These are phyloP conservation scores for Trypanosoma lewisi DNA, from an alignment of 208 protist species.

Conservation along the genomic window DNA sequence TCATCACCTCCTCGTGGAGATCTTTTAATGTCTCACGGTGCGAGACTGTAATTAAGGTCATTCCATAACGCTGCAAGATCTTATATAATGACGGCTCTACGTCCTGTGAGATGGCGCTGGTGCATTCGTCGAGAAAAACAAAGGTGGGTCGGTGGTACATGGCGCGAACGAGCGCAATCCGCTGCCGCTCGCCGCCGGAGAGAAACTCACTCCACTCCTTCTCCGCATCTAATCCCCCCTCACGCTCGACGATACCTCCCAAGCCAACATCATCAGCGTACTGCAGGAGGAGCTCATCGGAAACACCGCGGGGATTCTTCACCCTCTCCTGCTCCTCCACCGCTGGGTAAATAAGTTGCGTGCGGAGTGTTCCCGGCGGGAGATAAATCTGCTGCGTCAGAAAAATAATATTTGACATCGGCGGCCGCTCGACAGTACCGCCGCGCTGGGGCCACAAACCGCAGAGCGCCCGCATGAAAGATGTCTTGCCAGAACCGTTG, in stretches of 20 bases:
- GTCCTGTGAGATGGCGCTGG: conserved; percentile 84
- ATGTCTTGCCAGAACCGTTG: conserved; percentile 91
- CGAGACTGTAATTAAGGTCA: conserved; percentile 85
- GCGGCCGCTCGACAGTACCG: conserved; percentile 52
- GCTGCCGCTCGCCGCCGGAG: conserved; percentile 89
- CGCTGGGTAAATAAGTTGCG: conserved; percentile 76
- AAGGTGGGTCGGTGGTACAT: conserved; percentile 78
- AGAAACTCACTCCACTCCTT: conserved; percentile 85
- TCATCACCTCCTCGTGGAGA: conserved; percentile 58
- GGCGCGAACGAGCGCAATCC: conserved; percentile 79
- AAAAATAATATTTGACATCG: conserved; percentile 40
- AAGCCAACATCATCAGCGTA: conserved; percentile 55
- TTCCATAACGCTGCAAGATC: conserved; percentile 55
- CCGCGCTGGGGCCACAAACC: conserved; percentile 66
- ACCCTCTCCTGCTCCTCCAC: conserved; percentile 27
- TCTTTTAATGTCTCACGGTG: conserved; percentile 68
- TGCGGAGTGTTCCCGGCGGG: conserved; percentile 72
- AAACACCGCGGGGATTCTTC: conserved; percentile 26
- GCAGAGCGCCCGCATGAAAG: conserved; percentile 65
- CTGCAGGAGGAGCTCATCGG: conserved; percentile 52
- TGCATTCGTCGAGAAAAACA: conserved; percentile 91
- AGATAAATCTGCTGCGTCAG: conserved; percentile 84
- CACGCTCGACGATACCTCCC: conserved; percentile 57
- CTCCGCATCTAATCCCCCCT: conserved; percentile 72
- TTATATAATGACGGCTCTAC: conserved; percentile 74